These are phyloP conservation scores for Dactylonectria estremocensis DNA, from an alignment of 2,329 filamentous ascomycete species.

Conservation along the genomic window DNA sequence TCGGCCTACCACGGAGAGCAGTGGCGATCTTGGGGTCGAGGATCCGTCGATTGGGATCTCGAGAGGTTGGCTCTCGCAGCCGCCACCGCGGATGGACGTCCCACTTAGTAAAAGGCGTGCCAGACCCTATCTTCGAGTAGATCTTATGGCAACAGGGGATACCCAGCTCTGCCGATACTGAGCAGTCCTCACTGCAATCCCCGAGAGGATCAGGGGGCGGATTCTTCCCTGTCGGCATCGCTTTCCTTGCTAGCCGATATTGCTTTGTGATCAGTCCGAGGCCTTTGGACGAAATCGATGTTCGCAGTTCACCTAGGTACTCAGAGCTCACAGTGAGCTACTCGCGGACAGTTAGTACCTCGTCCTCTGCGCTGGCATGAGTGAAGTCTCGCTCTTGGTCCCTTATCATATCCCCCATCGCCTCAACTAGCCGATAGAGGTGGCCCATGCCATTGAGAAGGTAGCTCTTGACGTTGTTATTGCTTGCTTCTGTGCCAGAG, in stretches of 20 bases:
- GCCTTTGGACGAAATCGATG: conserved; percentile 1
- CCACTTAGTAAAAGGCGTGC: too few species aligned
- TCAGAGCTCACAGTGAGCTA: conserved; percentile 6
- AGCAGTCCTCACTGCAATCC: conserved; percentile 19
- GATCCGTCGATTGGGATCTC: conserved; percentile 17
- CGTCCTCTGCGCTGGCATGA: conserved; percentile 21
- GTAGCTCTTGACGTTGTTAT: conserved; percentile 30
- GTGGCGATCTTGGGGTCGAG: conserved; percentile 25
- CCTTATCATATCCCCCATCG: conserved; percentile 26
- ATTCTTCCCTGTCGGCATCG: conserved; percentile 3
- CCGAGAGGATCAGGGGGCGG: not conserved
- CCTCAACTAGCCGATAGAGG: conserved; percentile 27
- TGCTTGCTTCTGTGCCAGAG: conserved; percentile 29
- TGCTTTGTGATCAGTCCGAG: conserved; percentile 7
- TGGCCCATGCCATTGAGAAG: conserved; percentile 26
- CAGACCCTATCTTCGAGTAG: conserved; percentile 17
- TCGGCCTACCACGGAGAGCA: not conserved
- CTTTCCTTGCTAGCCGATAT: conserved; percentile 1
- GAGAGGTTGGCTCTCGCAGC: conserved; percentile 13
- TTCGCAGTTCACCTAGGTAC: conserved; percentile 7
- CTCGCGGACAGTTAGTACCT: conserved; percentile 21
- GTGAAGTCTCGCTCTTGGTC: conserved; percentile 29
- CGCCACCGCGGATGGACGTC: not conserved
- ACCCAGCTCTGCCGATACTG: conserved; percentile 19
- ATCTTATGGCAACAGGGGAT: conserved; percentile 27